Percentiles rank a stretch among this genome's conserved stretches.
phyloP scores from a whole-genome alignment of 805 yeast species.

The Candida ponderosae region DNA sequence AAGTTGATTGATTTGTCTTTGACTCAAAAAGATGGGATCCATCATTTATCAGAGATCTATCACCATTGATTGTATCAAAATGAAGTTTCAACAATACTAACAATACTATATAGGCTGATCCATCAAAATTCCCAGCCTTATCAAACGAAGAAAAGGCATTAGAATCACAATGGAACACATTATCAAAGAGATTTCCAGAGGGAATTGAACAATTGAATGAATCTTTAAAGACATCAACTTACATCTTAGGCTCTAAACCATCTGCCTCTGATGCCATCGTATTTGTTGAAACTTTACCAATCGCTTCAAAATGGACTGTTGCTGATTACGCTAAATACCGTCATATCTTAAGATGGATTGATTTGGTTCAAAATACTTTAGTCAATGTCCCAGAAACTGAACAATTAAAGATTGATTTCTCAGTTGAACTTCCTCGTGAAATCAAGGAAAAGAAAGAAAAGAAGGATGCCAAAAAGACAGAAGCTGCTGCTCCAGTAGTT shows the following conservation, averaged over 20 bases:
- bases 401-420: constrained; percentile 47
- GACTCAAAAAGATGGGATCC: background rate
- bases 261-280: constrained; percentile 65
- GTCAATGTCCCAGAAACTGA: constrained; percentile 47
- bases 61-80: too few relatives aligned
- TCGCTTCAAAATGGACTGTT: constrained; percentile 47
- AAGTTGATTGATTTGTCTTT: too few relatives aligned
- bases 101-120: constrained; percentile 9
- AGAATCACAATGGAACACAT: constrained; percentile 71
- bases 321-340: constrained; percentile 54
- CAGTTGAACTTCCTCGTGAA: constrained; percentile 68
- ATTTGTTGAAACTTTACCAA: constrained; percentile 57
- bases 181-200: constrained; percentile 55
- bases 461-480: constrained; percentile 28
- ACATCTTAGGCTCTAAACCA: constrained; percentile 58
- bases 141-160: constrained; percentile 56
- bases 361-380: constrained; percentile 67
- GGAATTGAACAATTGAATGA: constrained; percentile 56
- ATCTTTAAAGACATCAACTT: constrained; percentile 61
- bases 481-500: constrained; percentile 16
- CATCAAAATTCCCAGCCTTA: constrained; percentile 18
- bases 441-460: constrained; percentile 50
- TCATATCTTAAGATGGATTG: constrained; percentile 91
- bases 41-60: too few relatives aligned
- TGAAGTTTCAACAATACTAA: background rate